phyloP scores from a whole-genome alignment of 2,329 filamentous ascomycete genomes.

The Thielaviopsis musarum region DNA sequence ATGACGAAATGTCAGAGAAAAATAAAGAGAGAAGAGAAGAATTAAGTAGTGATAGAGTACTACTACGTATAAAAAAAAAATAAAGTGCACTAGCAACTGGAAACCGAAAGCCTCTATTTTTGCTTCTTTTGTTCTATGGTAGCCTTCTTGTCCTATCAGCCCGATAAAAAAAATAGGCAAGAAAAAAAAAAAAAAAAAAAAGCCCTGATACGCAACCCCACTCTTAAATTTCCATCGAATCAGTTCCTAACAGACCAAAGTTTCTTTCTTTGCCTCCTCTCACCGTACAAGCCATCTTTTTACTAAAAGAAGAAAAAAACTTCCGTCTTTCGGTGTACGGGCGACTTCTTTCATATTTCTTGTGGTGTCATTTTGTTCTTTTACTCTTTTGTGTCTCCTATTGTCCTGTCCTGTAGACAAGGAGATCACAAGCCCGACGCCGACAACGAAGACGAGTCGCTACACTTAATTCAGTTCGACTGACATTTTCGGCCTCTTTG shows the following conservation, averaged over 20 bases:
- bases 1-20: too few species aligned
- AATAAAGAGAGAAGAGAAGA: too few species aligned
- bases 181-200: conserved; percentile 7
- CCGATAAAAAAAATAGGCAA: not conserved
- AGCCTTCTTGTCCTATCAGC: not conserved
- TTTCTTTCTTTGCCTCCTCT: conserved; percentile 1
- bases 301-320: conserved; percentile 4
- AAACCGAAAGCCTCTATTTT: too few species aligned
- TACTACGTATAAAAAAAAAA: too few species aligned
- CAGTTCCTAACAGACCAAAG: not conserved
- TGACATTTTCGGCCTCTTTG: too few species aligned
- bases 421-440: too few species aligned
- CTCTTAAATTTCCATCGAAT: conserved; percentile 11
- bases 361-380: not conserved
- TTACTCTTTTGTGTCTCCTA: not conserved
- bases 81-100: too few species aligned
- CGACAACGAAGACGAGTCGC: too few species aligned
- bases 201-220: conserved; percentile 11
- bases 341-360: conserved; percentile 1
- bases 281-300: not conserved
- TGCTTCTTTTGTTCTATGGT: too few species aligned
- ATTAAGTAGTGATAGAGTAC: too few species aligned
- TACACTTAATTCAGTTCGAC: too few species aligned
- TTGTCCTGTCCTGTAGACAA: not conserved
- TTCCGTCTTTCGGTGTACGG: conserved; percentile 8